Evolutionary conservation across 192 early-diverging fungal species (phyloP), one percentile per base, ranked within the genome.

Genomic region (Podila minutissima): DNA sequence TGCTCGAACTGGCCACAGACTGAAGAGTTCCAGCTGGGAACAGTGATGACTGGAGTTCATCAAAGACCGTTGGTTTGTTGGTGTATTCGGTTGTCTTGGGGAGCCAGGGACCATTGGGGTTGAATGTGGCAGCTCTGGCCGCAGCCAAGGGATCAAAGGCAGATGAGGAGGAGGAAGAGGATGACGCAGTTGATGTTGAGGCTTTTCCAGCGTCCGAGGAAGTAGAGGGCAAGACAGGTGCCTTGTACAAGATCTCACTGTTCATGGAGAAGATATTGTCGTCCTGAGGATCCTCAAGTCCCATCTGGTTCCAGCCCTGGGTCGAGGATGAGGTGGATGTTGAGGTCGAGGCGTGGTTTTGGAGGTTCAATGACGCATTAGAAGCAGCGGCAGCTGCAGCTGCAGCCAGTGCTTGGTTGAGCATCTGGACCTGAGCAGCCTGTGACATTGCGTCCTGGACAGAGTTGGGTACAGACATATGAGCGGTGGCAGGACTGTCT

Each of bases 31-130:
- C 38, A 31, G 70, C 59, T 1, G 66, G 29, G 53, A 81, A 73
- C 31, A 73, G 66, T 1, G 77, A 69, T 1, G 77, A 53, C 62
- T 81, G 70, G 8, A 81, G 66, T 12, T 81, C 77, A 26, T 81
- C 77, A 53, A 35, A 73, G 8, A 49, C 41, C 19, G 35, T 48
- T 32, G 1, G 77, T 59, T 55, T 81, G 77, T 55, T 55, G 53
- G 24, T 55, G 53, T 55, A 55, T 22, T 55, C 53, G 11, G 20
- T 55, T 5, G 53, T 26, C 33, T 81, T 81, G 6, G 65, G 62
- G 31, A 72, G 48, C 77, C 77, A 81, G 24, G 53, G n/a, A 10
- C 22, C 53, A 26, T 55, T 55, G 53, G 53, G n/a, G 62, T 32
- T 67, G 9, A 66, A 51, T 5, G 71, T 37, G 12, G 67, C 63